Conservation (phyloP, 495 filamentous ascomycete genomes). For the Podospora anserina region DNA sequence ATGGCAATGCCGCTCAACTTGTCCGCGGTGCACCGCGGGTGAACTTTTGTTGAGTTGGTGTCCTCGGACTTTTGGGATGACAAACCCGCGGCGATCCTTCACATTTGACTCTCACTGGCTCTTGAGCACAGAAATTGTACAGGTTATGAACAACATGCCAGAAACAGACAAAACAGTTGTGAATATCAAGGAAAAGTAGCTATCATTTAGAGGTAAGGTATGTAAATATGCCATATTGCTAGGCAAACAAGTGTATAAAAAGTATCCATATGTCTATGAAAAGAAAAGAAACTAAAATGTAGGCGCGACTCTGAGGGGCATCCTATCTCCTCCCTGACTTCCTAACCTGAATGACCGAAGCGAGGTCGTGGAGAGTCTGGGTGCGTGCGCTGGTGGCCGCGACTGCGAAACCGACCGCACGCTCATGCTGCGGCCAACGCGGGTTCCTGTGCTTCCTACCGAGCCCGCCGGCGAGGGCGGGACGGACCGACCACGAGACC, state of each 20-base stretch:
- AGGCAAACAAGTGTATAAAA: neutral
- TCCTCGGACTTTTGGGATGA: neutral
- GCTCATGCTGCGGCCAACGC: conserved; percentile 17
- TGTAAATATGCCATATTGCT: neutral
- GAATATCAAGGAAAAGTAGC: neutral
- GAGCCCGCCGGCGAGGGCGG: conserved; percentile 24
- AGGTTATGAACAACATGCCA: neutral
- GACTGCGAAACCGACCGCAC: conserved; percentile 18
- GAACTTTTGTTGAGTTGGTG: neutral
- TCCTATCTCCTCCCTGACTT: conserved; percentile 7
- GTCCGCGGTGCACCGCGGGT: neutral
- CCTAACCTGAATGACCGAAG: conserved; percentile 26
- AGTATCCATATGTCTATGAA: neutral
- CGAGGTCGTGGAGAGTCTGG: conserved; percentile 26
- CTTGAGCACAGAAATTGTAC: neutral
- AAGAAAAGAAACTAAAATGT: conserved; percentile 16
- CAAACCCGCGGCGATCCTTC: neutral
- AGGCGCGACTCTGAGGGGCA: conserved; percentile 16
- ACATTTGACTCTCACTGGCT: too few species aligned
- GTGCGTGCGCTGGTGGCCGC: neutral
- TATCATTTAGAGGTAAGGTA: neutral
- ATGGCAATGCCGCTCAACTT: neutral
- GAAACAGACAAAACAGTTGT: neutral
- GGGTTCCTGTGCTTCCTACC: conserved; percentile 5
- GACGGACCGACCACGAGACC: conserved; percentile 20